Evolutionary conservation across 148 eudicot genomes (phyloP).

Genomic region (Vaccinium darrowii): DNA sequence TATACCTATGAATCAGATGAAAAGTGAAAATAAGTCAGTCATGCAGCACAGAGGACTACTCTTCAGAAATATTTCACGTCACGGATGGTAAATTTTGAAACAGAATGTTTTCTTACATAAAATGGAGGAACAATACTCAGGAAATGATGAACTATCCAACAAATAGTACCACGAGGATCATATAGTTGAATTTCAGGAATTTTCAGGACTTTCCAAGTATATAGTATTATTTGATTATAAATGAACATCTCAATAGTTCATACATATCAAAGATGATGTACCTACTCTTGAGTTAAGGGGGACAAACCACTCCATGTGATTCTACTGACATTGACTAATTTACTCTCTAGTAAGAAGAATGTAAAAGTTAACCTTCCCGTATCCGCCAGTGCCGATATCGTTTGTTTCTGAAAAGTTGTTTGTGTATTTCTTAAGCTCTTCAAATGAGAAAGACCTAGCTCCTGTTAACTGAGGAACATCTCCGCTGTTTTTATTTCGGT

Average conservation of each 20-base stretch:
- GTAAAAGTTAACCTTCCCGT: conserved; percentile 60
- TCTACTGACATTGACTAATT: not conserved
- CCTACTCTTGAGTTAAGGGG: not conserved
- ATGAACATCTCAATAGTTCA: not conserved
- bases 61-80: not conserved
- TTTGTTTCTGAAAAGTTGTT: conserved; percentile 61
- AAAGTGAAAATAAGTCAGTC: not conserved
- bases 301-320: not conserved
- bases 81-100: not conserved
- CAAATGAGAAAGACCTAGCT: conserved; percentile 66
- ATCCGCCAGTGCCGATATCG: conserved; percentile 75
- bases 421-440: conserved; percentile 66
- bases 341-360: not conserved
- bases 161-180: too few species aligned
- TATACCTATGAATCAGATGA: conserved; percentile 50
- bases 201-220: conserved; percentile 3
- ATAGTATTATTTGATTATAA: not conserved
- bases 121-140: not conserved
- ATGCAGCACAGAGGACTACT: not conserved
- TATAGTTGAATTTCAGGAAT: not conserved
- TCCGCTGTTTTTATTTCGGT: conserved; percentile 45
- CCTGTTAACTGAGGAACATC: conserved; percentile 74
- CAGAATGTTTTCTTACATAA: not conserved
- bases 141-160: not conserved
- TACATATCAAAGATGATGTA: not conserved